Evolutionary conservation across 352 stramenopile species (phyloP).

Genomic region (Albugo laibachii): DNA sequence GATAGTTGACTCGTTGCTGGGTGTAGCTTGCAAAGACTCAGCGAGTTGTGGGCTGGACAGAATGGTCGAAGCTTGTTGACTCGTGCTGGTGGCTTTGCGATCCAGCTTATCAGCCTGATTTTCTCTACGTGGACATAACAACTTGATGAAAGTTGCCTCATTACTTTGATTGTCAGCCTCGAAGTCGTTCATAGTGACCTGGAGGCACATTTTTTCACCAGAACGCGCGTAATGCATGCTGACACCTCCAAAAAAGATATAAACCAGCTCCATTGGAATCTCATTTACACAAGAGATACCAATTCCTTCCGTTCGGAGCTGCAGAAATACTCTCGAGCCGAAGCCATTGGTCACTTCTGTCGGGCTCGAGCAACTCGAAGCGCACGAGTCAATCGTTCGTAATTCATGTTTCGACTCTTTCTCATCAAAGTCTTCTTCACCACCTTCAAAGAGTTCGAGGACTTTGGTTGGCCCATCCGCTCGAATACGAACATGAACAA

Average conservation of each 20-base stretch:
- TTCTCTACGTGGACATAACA: slow-evolving; percentile 34
- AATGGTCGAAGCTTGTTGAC: too few relatives aligned
- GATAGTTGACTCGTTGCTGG: neutral
- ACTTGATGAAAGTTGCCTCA: slow-evolving; percentile 68
- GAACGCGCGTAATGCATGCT: slow-evolving; percentile 50
- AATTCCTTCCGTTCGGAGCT: slow-evolving; percentile 54
- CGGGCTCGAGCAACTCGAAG: slow-evolving; percentile 35
- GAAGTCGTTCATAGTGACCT: slow-evolving; percentile 67
- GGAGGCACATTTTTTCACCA: slow-evolving; percentile 72
- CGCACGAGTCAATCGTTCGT: slow-evolving; percentile 1
- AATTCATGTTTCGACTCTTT: slow-evolving; percentile 17
- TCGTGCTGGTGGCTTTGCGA: neutral
- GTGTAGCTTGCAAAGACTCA: neutral
- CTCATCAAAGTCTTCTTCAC: slow-evolving; percentile 71
- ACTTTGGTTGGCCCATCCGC: slow-evolving; percentile 81
- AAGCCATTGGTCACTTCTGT: slow-evolving; percentile 20
- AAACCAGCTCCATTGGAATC: slow-evolving; percentile 68
- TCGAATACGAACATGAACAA: slow-evolving; percentile 65
- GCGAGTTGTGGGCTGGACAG: neutral
- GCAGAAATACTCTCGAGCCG: slow-evolving; percentile 16
- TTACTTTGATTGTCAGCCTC: slow-evolving; percentile 76
- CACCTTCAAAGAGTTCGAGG: slow-evolving; percentile 77
- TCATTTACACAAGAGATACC: slow-evolving; percentile 78
- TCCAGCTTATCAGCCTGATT: slow-evolving; percentile 6
- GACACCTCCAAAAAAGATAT: slow-evolving; percentile 69